Percentiles rank a stretch among this genome's conserved stretches.
Conservation (phyloP, 805 yeast genomes). For the Maudiozyma pseudohumilis region DNA sequence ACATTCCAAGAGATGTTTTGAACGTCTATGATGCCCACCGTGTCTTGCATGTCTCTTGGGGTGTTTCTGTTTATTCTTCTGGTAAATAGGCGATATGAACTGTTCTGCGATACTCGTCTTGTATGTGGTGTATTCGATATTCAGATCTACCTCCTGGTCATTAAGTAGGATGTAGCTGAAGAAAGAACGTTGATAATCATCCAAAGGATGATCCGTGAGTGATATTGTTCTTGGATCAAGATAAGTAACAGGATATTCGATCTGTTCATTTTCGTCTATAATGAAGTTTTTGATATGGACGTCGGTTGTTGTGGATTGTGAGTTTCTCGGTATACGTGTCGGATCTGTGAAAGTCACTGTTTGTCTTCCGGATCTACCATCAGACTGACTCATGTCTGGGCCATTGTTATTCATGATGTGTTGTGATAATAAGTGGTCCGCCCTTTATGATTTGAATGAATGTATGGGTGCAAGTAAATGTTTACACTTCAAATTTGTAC, state of each 20-base stretch:
- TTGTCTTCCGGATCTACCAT: too few species aligned
- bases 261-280: neutral
- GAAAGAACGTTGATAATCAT: slow-evolving; percentile 23
- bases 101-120: slow-evolving; percentile 1
- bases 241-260: slow-evolving; percentile 10
- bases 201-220: slow-evolving; percentile 17
- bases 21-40: neutral
- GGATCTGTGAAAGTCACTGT: too few species aligned
- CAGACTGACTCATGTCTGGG: too few species aligned
- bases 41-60: neutral
- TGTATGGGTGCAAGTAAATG: too few species aligned
- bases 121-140: slow-evolving; percentile 1
- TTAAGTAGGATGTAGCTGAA: slow-evolving; percentile 9
- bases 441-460: too few species aligned
- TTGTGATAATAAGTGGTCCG: too few species aligned
- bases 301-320: neutral
- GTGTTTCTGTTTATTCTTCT: neutral
- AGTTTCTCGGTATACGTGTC: too few species aligned
- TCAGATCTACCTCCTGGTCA: slow-evolving; percentile 1
- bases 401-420: too few species aligned
- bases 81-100: neutral
- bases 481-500: too few species aligned
- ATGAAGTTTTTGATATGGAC: neutral
- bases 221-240: slow-evolving; percentile 9
- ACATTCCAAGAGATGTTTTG: slow-evolving; percentile 11